Conservation (phyloP, 345 rosid species). For the Murraya koenigii region DNA sequence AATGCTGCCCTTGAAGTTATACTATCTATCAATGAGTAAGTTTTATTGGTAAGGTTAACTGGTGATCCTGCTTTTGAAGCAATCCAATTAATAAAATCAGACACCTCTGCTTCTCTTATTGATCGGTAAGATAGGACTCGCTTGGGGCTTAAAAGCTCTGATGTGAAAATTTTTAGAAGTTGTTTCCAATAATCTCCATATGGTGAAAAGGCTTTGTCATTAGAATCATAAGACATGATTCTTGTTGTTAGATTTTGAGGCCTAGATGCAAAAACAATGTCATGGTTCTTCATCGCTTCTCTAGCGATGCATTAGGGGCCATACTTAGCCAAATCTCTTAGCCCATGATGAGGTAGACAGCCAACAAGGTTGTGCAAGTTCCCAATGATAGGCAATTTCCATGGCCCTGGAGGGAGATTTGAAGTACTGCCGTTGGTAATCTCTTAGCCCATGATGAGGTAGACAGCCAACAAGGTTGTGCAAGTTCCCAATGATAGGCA, state of each 20-base stretch:
- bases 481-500: not conserved
- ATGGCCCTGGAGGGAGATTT: constrained; percentile 1
- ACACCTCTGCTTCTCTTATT: not conserved
- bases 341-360: constrained; percentile 26
- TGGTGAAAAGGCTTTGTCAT: not conserved
- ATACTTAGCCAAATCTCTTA: not conserved
- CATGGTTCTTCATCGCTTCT: constrained; percentile 31
- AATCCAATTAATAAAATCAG: not conserved
- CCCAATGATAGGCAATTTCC: not conserved
- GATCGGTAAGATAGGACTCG: not conserved
- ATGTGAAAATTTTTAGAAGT: not conserved
- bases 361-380: constrained; percentile 4
- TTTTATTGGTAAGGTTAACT: not conserved
- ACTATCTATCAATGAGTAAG: not conserved
- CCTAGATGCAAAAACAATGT: constrained; percentile 26
- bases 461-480: constrained; percentile 8
- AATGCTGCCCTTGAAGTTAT: not conserved
- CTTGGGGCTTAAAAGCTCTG: not conserved
- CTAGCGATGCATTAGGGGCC: constrained; percentile 39
- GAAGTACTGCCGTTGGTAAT: not conserved
- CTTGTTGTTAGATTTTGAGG: constrained; percentile 23
- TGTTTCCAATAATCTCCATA: not conserved
- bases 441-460: no score
- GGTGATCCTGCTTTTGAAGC: not conserved
- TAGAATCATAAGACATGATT: constrained; percentile 23